These are phyloP conservation scores for Calycina herbarum DNA, from an alignment of 2,329 filamentous ascomycete species.

Conservation along the genomic window DNA sequence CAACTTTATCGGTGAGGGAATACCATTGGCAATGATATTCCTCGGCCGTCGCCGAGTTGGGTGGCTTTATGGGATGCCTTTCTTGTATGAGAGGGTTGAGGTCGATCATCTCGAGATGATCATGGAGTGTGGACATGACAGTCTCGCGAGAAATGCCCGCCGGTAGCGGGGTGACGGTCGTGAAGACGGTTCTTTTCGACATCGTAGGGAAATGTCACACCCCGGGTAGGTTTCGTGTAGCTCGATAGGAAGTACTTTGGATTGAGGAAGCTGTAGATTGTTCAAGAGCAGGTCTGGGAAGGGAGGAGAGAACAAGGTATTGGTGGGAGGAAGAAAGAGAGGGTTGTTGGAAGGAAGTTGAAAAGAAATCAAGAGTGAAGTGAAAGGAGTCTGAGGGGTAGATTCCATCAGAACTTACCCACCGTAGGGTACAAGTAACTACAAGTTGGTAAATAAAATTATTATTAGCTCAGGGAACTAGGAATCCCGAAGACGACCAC, in stretches of 20 bases:
- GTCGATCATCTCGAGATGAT: constrained; percentile 82
- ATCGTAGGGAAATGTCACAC: constrained; percentile 20
- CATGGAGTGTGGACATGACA: constrained; percentile 74
- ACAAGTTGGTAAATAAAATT: background rate
- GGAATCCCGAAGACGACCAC: background rate
- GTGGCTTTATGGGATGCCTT: constrained; percentile 66
- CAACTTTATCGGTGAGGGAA: constrained; percentile 72
- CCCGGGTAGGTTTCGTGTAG: background rate
- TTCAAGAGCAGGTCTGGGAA: background rate
- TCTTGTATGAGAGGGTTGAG: constrained; percentile 81
- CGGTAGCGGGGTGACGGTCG: constrained; percentile 77
- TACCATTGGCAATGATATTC: constrained; percentile 78
- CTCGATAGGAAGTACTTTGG: background rate
- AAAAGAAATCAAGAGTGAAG: background rate
- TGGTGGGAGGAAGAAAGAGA: background rate
- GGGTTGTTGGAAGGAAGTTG: too few relatives aligned
- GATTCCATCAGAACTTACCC: background rate
- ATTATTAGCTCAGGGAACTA: constrained; percentile 6
- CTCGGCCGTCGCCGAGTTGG: constrained; percentile 64
- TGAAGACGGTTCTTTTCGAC: constrained; percentile 59
- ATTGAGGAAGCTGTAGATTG: background rate
- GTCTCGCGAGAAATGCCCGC: constrained; percentile 63
- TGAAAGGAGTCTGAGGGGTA: background rate
- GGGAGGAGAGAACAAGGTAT: background rate
- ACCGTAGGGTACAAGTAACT: background rate